Base-by-base conservation (phyloP, 2,329 filamentous ascomycete genomes). In the Pleomassaria siparia region DNA sequence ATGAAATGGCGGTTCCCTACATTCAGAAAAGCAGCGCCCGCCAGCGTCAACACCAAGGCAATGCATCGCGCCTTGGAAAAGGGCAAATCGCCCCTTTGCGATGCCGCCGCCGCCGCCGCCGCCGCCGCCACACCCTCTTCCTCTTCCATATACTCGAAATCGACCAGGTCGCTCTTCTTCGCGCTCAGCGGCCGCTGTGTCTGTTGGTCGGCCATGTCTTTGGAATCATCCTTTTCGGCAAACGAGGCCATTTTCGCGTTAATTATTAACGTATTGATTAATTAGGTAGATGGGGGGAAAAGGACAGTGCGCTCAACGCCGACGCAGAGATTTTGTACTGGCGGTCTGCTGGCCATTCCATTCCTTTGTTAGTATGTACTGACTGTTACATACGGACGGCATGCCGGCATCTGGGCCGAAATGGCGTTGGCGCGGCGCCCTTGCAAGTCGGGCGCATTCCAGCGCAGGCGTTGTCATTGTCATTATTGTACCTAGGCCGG, bases 61-160 rank as follows among this genome's bases (percentile, higher is more conserved):
- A 66, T 59, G 44, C 56, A 63, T 35, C 60, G 51, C 18, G 62
- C 62, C 39, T 59, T 67, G 2, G 64, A 66, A 35, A 69, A 68
- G 4, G 63, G 64, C 42, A 65, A 37, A 11, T 26, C 28, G 21
- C 50, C 36, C 12, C 28, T 40, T 25, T 47, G 16, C 47, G 43
- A 20, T 16, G 42, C 39, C 33, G 30, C 42, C 2, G 21, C 33
- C 10, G 29, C n/a, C n/a, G n/a, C n/a, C n/a, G n/a, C n/a, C n/a
- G n/a, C n/a, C n/a, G n/a, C n/a, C n/a, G n/a, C n/a, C n/a, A n/a
- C n/a, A n/a, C n/a, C n/a, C n/a, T n/a, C n/a, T n/a, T n/a, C n/a
- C n/a, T n/a, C 21, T 29, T 54, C 51, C 18, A 47, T 49, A 30
- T 56, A 50, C 4, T 37, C 35, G 7, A 37, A 13, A 2, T 37